Percentiles rank a stretch among this genome's conserved stretches.
phyloP scores from a whole-genome alignment of 768 basidiomycete genomes.

The Hirschioporus abietinus region DNA sequence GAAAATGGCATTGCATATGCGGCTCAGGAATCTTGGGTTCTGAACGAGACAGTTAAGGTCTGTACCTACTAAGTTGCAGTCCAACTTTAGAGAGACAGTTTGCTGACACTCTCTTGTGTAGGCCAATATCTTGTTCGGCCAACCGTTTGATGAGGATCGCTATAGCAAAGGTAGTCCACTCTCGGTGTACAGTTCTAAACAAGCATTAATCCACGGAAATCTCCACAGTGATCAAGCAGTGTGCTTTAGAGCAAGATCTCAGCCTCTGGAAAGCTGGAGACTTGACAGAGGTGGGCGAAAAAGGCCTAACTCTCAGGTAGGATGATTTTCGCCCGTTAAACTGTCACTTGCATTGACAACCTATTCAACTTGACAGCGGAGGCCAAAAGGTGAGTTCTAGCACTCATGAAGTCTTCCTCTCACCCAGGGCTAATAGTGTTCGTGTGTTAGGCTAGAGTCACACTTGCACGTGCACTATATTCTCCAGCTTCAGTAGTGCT shows the following conservation, averaged over 20 bases:
- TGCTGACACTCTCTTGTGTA: conserved; percentile 11
- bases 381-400: conserved; percentile 36
- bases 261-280: conserved; percentile 40
- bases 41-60: conserved; percentile 37
- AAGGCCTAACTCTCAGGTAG: conserved; percentile 41
- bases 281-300: conserved; percentile 54
- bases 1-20: conserved; percentile 41
- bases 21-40: conserved; percentile 46
- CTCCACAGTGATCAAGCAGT: conserved; percentile 19
- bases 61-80: neutral
- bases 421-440: neutral
- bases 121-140: conserved; percentile 50
- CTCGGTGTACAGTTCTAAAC: neutral
- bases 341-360: neutral
- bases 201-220: conserved; percentile 2
- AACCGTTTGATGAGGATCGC: conserved; percentile 37
- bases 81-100: neutral
- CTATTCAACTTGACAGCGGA: conserved; percentile 22
- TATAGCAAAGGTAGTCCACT: conserved; percentile 31
- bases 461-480: conserved; percentile 43
- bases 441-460: conserved; percentile 33
- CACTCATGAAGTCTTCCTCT: neutral
- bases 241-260: conserved; percentile 30
- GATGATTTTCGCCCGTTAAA: neutral
- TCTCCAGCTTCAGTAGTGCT: conserved; percentile 35